Conservation (phyloP, 1,139 yeast species). For the Saccharomyces uvarum region DNA sequence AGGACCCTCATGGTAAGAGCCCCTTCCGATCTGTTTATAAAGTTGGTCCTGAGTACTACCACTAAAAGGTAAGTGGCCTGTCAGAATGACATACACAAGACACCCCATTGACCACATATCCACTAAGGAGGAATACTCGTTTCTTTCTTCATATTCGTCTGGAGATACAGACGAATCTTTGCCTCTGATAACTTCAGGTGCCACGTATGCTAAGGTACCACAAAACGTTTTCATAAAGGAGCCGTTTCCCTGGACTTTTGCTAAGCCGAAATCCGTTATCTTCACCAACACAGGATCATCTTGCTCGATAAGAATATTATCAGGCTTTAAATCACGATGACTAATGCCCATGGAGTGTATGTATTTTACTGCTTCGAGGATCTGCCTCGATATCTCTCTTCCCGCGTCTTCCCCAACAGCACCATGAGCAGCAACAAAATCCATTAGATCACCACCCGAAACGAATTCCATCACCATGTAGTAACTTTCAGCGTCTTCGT, state of each 20-base stretch:
- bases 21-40: conserved; percentile 65
- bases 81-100: conserved; percentile 76
- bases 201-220: conserved; percentile 84
- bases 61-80: conserved; percentile 89
- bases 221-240: conserved; percentile 82
- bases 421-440: conserved; percentile 84
- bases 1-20: conserved; percentile 76
- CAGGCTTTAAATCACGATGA: conserved; percentile 90
- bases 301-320: conserved; percentile 80
- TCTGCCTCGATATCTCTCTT: conserved; percentile 75
- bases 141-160: conserved; percentile 24
- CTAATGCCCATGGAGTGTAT: conserved; percentile 86
- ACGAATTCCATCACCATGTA: conserved; percentile 92
- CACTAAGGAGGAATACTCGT: conserved; percentile 72
- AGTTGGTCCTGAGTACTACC: conserved; percentile 85
- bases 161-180: conserved; percentile 36
- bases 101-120: conserved; percentile 98
- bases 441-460: conserved; percentile 97
- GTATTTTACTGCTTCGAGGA: conserved; percentile 73
- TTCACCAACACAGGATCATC: conserved; percentile 87
- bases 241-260: conserved; percentile 69
- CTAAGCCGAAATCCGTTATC: conserved; percentile 88
- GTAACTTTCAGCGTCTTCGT: conserved; percentile 72
- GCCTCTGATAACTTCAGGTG: conserved; percentile 87
- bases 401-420: conserved; percentile 87